A percentile compares a stretch with the other conserved stretches of the same genome.
Evolutionary conservation across 73 alveolate genomes (phyloP).

Genomic region (Paramecium sonneborni): DNA sequence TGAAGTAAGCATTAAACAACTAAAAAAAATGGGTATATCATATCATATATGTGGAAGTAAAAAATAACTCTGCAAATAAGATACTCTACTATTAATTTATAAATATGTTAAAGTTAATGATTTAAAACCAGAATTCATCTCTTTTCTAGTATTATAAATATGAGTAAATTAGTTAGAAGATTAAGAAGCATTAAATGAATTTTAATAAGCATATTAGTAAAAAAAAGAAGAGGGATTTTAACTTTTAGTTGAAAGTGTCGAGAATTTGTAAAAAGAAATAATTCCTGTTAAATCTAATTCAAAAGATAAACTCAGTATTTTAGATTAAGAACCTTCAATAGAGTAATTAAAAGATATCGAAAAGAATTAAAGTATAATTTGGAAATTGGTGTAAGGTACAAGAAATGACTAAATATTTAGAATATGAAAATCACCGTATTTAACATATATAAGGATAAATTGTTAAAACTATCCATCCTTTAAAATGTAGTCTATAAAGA

Average conservation of each 20-base stretch:
- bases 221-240: constrained; percentile 27
- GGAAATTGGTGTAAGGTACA: constrained; percentile 13
- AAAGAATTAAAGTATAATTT: not conserved
- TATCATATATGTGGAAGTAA: not conserved
- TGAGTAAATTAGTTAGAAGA: constrained; percentile 9
- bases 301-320: not conserved
- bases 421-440: not conserved
- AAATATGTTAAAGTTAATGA: constrained; percentile 30
- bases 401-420: not conserved
- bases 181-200: not conserved
- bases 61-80: constrained; percentile 16
- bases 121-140: not conserved
- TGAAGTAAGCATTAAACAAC: constrained; percentile 13
- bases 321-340: constrained; percentile 19
- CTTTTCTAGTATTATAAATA: not conserved
- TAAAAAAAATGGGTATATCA: not conserved
- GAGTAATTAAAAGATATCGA: not conserved
- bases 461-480: not conserved
- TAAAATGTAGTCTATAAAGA: not conserved
- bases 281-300: not conserved
- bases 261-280: not conserved
- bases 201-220: not conserved
- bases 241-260: not conserved
- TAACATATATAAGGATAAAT: not conserved
- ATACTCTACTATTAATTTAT: not conserved